Evolutionary conservation across 1,284 basidiomycete species (phyloP).

Genomic region (Moniliella sp.): DNA sequence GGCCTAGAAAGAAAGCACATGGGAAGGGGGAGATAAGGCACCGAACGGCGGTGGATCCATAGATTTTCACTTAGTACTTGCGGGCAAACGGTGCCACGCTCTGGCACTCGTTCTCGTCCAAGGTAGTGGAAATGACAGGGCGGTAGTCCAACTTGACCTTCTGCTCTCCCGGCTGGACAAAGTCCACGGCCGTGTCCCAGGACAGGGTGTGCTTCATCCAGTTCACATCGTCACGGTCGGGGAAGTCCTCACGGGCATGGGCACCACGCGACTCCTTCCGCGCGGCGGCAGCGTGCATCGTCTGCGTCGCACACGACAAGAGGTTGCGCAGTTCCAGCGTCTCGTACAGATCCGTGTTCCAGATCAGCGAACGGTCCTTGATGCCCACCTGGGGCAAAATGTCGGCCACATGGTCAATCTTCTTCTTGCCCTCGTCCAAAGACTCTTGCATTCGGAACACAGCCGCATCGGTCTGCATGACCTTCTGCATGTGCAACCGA

Average conservation of each 20-base stretch:
- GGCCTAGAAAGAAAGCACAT: too few relatives aligned
- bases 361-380: conserved; percentile 95
- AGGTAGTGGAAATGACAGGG: too few relatives aligned
- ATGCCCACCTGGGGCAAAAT: conserved; percentile 74
- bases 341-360: conserved; percentile 70
- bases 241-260: conserved; percentile 86
- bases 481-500: conserved; percentile 88
- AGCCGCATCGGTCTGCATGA: conserved; percentile 56
- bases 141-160: too few relatives aligned
- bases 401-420: conserved; percentile 64
- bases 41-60: too few relatives aligned
- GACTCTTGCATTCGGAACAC: conserved; percentile 58
- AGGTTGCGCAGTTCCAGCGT: conserved; percentile 90
- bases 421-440: conserved; percentile 73
- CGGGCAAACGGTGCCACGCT: too few relatives aligned
- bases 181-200: conserved; percentile 12
- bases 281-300: conserved; percentile 77
- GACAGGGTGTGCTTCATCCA: conserved; percentile 27
- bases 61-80: too few relatives aligned
- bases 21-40: too few relatives aligned
- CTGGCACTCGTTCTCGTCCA: too few relatives aligned
- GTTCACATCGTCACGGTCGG: conserved; percentile 53
- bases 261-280: conserved; percentile 92
- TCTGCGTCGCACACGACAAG: conserved; percentile 81
- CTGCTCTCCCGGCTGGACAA: too few relatives aligned